These are phyloP conservation scores for Periconia macrospinosa DNA, from an alignment of 2,329 filamentous ascomycete genomes.

Conservation along the genomic window DNA sequence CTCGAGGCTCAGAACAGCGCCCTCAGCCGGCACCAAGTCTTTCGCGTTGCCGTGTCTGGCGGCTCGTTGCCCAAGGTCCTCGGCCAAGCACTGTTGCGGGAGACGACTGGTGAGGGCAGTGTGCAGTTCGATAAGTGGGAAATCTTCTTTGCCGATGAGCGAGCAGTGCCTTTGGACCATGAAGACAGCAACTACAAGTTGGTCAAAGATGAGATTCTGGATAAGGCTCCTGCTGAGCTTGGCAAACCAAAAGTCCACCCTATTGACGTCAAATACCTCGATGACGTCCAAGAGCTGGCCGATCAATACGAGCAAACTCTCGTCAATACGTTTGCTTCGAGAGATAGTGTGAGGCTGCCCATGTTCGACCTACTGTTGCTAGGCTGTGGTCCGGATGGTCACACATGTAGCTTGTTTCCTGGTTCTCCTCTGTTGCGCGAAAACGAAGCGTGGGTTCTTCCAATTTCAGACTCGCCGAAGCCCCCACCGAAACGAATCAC, in stretches of 20 bases:
- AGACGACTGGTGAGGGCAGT: conserved; percentile 50
- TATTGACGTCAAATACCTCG: conserved; percentile 69
- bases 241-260: conserved; percentile 74
- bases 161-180: conserved; percentile 88
- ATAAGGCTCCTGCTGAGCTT: conserved; percentile 75
- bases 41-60: conserved; percentile 91
- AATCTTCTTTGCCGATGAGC: conserved; percentile 98
- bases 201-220: conserved; percentile 82
- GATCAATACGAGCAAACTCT: conserved; percentile 91
- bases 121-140: conserved; percentile 88
- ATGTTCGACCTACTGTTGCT: conserved; percentile 94
- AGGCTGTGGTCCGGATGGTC: conserved; percentile 92
- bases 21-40: conserved; percentile 75
- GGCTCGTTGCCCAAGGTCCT: conserved; percentile 90
- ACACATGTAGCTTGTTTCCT: conserved; percentile 96
- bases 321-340: conserved; percentile 81
- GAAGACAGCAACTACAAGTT: conserved; percentile 92
- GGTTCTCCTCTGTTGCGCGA: conserved; percentile 85
- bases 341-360: conserved; percentile 91
- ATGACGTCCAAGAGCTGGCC: conserved; percentile 87
- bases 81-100: conserved; percentile 75
- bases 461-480: conserved; percentile 93
- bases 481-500: conserved; percentile 90
- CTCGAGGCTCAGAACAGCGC: conserved; percentile 80
- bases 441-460: conserved; percentile 85